Evolutionary conservation across 2,329 filamentous ascomycete genomes (phyloP).

Genomic region (Pseudovirgaria hyperparasitica): DNA sequence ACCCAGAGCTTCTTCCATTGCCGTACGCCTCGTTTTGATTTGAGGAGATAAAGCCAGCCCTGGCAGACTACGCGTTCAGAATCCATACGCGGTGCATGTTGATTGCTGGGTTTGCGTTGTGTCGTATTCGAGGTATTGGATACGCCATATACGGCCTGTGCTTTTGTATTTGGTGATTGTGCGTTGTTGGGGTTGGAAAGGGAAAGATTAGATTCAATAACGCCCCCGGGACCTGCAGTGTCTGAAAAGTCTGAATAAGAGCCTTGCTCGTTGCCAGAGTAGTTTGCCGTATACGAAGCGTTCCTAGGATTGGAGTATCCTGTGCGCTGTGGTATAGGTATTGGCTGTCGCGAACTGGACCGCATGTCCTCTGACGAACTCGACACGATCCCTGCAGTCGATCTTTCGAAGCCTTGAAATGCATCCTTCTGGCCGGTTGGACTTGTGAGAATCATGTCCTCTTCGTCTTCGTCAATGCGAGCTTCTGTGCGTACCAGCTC

Average conservation of each 20-base stretch:
- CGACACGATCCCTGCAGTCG: constrained; percentile 19
- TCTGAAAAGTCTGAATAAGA: constrained; percentile 86
- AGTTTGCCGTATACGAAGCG: constrained; percentile 47
- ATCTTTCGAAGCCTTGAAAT: constrained; percentile 27
- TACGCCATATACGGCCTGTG: constrained; percentile 32
- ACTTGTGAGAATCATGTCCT: constrained; percentile 65
- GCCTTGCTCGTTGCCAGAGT: constrained; percentile 53
- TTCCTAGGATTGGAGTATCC: constrained; percentile 22
- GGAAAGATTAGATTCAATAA: constrained; percentile 38
- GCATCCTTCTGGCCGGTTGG: constrained; percentile 42
- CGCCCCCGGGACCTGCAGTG: constrained; percentile 35
- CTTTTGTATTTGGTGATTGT: constrained; percentile 14
- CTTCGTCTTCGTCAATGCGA: constrained; percentile 77
- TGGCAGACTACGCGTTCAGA: constrained; percentile 89
- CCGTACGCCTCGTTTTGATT: constrained; percentile 68
- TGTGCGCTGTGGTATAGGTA: too few species aligned
- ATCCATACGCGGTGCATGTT: constrained; percentile 34
- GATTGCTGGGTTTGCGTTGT: constrained; percentile 5
- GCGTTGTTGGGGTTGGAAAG: constrained; percentile 13
- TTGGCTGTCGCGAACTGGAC: constrained; percentile 13
- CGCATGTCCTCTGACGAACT: constrained; percentile 35
- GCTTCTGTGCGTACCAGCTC: constrained; percentile 66
- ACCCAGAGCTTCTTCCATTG: constrained; percentile 96
- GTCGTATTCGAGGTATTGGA: constrained; percentile 47
- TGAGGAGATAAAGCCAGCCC: constrained; percentile 75